These are phyloP conservation scores for Pseudocercospora pini-densiflorae DNA, from an alignment of 2,329 filamentous ascomycete species.

Conservation along the genomic window DNA sequence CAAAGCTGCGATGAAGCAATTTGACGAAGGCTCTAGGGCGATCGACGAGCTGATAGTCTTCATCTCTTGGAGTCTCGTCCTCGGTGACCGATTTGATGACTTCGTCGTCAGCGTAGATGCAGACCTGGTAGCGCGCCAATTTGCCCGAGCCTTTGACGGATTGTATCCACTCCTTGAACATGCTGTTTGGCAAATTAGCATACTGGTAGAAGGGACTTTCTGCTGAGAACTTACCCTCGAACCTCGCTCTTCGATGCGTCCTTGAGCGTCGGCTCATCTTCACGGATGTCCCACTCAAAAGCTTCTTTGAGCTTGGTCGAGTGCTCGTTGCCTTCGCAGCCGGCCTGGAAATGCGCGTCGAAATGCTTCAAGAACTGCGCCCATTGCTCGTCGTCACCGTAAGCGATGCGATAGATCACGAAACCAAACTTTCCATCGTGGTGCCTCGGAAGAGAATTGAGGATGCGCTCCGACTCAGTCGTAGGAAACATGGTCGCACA, in stretches of 20 bases:
- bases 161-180: slow-evolving; percentile 7
- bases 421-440: slow-evolving; percentile 15
- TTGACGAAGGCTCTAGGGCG: slow-evolving; percentile 9
- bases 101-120: slow-evolving; percentile 16
- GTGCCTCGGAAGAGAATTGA: background rate
- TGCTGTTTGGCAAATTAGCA: background rate
- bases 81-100: slow-evolving; percentile 6
- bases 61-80: slow-evolving; percentile 1
- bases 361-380: background rate
- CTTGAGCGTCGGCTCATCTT: slow-evolving; percentile 1
- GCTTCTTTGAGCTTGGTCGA: background rate
- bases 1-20: background rate
- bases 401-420: slow-evolving; percentile 1
- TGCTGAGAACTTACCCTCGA: background rate
- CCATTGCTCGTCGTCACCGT: slow-evolving; percentile 9
- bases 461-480: too few species aligned
- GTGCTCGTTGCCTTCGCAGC: background rate
- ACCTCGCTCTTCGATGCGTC: background rate
- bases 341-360: background rate
- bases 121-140: background rate
- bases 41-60: background rate
- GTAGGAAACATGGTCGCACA: too few species aligned
- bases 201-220: too few species aligned
- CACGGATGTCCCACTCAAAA: background rate
- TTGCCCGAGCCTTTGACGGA: background rate